phyloP scores from a whole-genome alignment of 768 basidiomycete species.

The Dioszegia hungarica region DNA sequence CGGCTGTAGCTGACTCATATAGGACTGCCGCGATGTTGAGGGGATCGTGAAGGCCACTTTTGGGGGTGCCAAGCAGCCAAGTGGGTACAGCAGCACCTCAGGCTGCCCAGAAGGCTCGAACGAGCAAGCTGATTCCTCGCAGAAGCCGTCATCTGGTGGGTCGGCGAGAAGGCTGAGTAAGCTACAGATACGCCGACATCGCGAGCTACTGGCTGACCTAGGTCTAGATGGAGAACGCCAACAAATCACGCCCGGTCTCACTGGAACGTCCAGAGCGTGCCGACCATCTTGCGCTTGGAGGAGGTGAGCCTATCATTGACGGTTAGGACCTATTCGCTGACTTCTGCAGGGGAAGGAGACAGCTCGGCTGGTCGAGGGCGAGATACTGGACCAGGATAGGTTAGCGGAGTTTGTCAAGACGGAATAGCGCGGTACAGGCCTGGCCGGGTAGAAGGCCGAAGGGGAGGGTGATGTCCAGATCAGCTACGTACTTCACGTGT shows the following conservation, averaged over 20 bases:
- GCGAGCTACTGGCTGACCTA: not conserved
- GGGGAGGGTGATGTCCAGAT: too few relatives aligned
- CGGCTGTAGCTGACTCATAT: not conserved
- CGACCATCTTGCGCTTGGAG: conserved; percentile 40
- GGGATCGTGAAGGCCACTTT: conserved; percentile 33
- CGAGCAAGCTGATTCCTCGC: not conserved
- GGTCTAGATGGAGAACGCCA: conserved; percentile 33
- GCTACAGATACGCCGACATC: conserved; percentile 1
- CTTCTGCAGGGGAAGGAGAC: conserved; percentile 38
- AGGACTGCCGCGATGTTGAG: conserved; percentile 47
- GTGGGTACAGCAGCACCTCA: conserved; percentile 16
- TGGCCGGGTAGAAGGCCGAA: too few relatives aligned
- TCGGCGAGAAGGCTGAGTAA: conserved; percentile 34
- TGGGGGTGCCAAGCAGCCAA: conserved; percentile 39
- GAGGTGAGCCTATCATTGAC: conserved; percentile 6
- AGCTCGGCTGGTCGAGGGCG: conserved; percentile 62
- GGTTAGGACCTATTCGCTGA: not conserved
- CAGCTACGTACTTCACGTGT: too few relatives aligned
- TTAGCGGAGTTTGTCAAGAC: conserved; percentile 15
- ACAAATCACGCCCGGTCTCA: conserved; percentile 37
- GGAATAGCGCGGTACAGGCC: not conserved
- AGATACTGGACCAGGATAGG: conserved; percentile 58
- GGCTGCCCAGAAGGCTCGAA: too few relatives aligned
- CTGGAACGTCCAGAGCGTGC: conserved; percentile 40
- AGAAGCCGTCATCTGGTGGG: conserved; percentile 46